A percentile compares a stretch with the other conserved stretches of the same genome.
Evolutionary conservation across 2,329 filamentous ascomycete species (phyloP).

Genomic region (Penicillium sp.): DNA sequence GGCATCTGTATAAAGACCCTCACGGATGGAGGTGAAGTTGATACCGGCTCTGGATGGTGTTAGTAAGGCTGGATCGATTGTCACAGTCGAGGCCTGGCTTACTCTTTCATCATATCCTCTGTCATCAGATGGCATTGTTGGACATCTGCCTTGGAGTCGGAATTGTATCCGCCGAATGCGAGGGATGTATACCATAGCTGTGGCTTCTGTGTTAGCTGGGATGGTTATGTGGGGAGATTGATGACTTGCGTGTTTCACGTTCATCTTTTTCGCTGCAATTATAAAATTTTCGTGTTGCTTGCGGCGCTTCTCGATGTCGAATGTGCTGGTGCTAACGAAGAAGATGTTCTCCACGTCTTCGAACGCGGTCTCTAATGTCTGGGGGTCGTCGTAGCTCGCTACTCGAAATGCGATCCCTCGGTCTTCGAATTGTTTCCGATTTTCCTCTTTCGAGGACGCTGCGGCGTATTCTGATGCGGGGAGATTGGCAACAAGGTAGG

Average conservation of each 20-base stretch:
- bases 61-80: not conserved
- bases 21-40: slow-evolving; percentile 55
- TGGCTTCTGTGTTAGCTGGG: slow-evolving; percentile 43
- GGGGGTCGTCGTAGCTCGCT: slow-evolving; percentile 52
- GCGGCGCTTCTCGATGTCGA: slow-evolving; percentile 48
- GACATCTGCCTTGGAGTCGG: slow-evolving; percentile 48
- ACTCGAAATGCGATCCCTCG: slow-evolving; percentile 51
- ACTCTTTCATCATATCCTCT: slow-evolving; percentile 51
- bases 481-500: slow-evolving; percentile 35
- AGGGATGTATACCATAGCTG: slow-evolving; percentile 58
- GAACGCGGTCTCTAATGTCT: slow-evolving; percentile 50
- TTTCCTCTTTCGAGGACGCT: slow-evolving; percentile 49
- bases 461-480: slow-evolving; percentile 49
- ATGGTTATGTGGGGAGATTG: slow-evolving; percentile 47
- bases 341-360: slow-evolving; percentile 54
- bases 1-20: slow-evolving; percentile 60
- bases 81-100: slow-evolving; percentile 5
- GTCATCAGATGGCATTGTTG: slow-evolving; percentile 60
- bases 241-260: slow-evolving; percentile 50
- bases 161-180: slow-evolving; percentile 51
- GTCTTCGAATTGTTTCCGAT: slow-evolving; percentile 38
- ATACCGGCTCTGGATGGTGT: slow-evolving; percentile 36
- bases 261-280: slow-evolving; percentile 52
- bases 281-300: slow-evolving; percentile 52
- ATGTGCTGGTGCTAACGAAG: slow-evolving; percentile 56